phyloP scores from a whole-genome alignment of 768 basidiomycete species.

The Mrakia blollopis region DNA sequence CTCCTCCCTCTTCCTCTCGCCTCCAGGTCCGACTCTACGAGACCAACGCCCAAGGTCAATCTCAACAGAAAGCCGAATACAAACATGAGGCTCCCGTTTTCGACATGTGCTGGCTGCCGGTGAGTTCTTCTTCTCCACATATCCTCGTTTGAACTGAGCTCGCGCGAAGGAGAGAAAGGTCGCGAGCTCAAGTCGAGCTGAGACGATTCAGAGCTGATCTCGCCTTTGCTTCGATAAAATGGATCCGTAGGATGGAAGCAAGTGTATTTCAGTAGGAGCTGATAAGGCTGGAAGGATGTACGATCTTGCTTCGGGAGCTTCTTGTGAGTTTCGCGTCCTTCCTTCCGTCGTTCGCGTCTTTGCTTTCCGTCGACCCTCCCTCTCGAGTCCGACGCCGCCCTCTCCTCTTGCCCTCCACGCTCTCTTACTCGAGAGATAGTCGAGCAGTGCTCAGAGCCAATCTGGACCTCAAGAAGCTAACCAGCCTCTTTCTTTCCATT shows the following conservation, averaged over 20 bases:
- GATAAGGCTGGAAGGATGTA: slow-evolving; percentile 92
- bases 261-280: slow-evolving; percentile 84
- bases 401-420: not conserved
- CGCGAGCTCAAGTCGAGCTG: not conserved
- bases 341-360: not conserved
- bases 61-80: slow-evolving; percentile 87
- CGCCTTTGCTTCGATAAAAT: slow-evolving; percentile 17
- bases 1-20: not conserved
- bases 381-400: not conserved
- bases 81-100: slow-evolving; percentile 84
- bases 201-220: not conserved
- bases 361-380: not conserved
- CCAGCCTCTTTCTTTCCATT: not conserved
- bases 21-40: slow-evolving; percentile 60
- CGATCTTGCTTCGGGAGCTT: slow-evolving; percentile 76
- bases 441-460: too few relatives aligned
- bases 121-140: slow-evolving; percentile 43
- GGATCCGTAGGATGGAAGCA: slow-evolving; percentile 80
- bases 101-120: slow-evolving; percentile 86
- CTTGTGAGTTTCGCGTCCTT: slow-evolving; percentile 43
- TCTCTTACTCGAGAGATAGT: not conserved
- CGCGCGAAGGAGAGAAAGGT: not conserved
- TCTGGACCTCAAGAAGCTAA: not conserved
- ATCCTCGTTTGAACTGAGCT: not conserved
- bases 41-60: slow-evolving; percentile 65